phyloP scores from a whole-genome alignment of 495 filamentous ascomycete species.

The Aspergillus incahuasiensis region DNA sequence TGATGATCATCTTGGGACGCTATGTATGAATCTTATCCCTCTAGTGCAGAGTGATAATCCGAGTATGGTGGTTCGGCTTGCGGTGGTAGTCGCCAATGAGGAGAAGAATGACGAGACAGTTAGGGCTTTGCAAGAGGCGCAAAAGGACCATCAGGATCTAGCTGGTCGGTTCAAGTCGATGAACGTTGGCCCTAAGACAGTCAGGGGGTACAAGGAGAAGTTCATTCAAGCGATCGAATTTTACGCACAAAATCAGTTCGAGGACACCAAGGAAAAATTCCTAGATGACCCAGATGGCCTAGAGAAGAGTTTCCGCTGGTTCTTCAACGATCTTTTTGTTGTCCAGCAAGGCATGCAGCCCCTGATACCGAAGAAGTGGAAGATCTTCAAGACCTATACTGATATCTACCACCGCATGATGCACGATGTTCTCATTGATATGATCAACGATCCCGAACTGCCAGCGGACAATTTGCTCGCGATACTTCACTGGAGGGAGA shows the following conservation, averaged over 20 bases:
- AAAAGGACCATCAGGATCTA: slow-evolving; percentile 91
- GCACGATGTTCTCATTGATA: slow-evolving; percentile 81
- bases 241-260: slow-evolving; percentile 68
- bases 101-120: slow-evolving; percentile 93
- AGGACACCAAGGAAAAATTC: slow-evolving; percentile 69
- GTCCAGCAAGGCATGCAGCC: slow-evolving; percentile 84
- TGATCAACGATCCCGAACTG: slow-evolving; percentile 76
- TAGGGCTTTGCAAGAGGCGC: slow-evolving; percentile 83
- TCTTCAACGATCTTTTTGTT: slow-evolving; percentile 92
- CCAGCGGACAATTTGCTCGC: slow-evolving; percentile 74
- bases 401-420: slow-evolving; percentile 88
- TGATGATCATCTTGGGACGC: slow-evolving; percentile 85
- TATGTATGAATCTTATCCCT: slow-evolving; percentile 85
- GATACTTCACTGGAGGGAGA: slow-evolving; percentile 91
- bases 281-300: slow-evolving; percentile 74
- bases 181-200: slow-evolving; percentile 79
- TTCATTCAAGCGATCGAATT: slow-evolving; percentile 76
- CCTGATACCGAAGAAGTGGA: slow-evolving; percentile 96
- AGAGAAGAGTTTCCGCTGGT: slow-evolving; percentile 86
- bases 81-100: slow-evolving; percentile 88
- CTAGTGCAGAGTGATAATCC: slow-evolving; percentile 78
- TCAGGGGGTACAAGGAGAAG: slow-evolving; percentile 96
- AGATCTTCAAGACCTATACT: slow-evolving; percentile 84
- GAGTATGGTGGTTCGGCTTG: slow-evolving; percentile 84
- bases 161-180: slow-evolving; percentile 91